These are phyloP conservation scores for Fonsecaea multimorphosa DNA, from an alignment of 2,329 filamentous ascomycete genomes.

Conservation along the genomic window DNA sequence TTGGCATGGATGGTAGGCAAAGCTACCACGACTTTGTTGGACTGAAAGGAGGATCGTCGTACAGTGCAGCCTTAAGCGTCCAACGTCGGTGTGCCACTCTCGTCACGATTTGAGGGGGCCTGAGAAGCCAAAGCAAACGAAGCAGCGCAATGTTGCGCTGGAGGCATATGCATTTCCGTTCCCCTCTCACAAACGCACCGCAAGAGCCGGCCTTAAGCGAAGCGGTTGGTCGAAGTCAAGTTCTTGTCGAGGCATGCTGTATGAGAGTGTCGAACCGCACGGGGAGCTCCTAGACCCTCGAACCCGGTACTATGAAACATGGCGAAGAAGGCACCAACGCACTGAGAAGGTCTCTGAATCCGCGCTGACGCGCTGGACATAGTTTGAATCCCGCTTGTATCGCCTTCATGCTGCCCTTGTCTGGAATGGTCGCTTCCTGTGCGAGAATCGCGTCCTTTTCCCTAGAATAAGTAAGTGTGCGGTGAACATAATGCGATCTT, in stretches of 20 bases:
- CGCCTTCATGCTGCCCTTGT: not conserved
- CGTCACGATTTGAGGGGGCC: not conserved
- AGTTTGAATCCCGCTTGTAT: not conserved
- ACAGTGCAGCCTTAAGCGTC: not conserved
- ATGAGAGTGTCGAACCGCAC: not conserved
- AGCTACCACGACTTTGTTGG: not conserved
- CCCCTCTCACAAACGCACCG: not conserved
- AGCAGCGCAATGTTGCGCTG: not conserved
- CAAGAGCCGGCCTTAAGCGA: not conserved
- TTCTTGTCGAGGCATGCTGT: not conserved
- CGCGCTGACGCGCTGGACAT: not conserved
- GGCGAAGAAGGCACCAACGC: not conserved
- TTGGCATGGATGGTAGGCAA: not conserved
- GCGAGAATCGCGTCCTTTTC: not conserved
- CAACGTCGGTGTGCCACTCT: not conserved
- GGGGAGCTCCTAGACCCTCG: not conserved
- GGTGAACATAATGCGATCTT: not conserved
- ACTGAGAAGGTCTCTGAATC: not conserved
- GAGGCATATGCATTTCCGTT: not conserved
- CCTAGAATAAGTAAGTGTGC: not conserved
- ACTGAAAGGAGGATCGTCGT: not conserved
- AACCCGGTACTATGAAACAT: not conserved
- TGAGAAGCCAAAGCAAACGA: not conserved
- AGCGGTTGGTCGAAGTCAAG: not conserved
- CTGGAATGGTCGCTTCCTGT: not conserved